Percentiles rank a stretch among this genome's conserved stretches.
Conservation (phyloP, 768 basidiomycete genomes). For the Neoboletus magnificus region DNA sequence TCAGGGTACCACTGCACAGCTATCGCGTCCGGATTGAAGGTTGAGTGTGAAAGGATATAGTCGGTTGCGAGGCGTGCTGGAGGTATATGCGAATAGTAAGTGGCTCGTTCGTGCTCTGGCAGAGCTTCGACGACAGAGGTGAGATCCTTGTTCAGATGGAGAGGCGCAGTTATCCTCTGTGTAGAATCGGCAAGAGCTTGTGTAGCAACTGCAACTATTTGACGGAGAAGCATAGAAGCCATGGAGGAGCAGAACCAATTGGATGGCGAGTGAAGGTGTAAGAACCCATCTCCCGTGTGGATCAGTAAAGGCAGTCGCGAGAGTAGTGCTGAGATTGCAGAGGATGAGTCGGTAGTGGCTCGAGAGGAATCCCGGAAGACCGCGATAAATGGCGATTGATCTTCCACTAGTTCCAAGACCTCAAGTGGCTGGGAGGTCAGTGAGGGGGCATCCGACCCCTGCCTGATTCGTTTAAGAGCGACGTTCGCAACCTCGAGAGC, state of each 20-base stretch:
- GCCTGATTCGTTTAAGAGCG: constrained; percentile 2
- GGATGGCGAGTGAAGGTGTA: constrained; percentile 16
- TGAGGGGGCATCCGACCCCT: background rate
- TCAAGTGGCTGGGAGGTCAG: background rate
- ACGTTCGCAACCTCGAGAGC: constrained; percentile 8
- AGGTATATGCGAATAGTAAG: constrained; percentile 16
- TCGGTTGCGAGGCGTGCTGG: constrained; percentile 22
- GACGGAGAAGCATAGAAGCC: constrained; percentile 16
- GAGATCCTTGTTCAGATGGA: constrained; percentile 10
- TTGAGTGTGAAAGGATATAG: constrained; percentile 20
- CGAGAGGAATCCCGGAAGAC: constrained; percentile 13
- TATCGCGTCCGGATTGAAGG: constrained; percentile 9
- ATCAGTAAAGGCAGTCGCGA: constrained; percentile 9
- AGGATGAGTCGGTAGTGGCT: background rate
- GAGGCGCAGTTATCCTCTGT: constrained; percentile 7
- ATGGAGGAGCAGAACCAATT: constrained; percentile 11
- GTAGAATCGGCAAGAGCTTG: constrained; percentile 1
- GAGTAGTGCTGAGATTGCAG: background rate
- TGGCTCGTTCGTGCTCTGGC: constrained; percentile 3
- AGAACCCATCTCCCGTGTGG: constrained; percentile 2
- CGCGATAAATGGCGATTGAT: constrained; percentile 13
- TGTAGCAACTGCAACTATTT: constrained; percentile 10
- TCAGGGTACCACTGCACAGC: constrained; percentile 25
- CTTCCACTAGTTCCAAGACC: background rate
- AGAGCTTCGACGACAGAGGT: constrained; percentile 18